Conservation (phyloP, 805 yeast genomes). For the Saccharomyces jurei region DNA sequence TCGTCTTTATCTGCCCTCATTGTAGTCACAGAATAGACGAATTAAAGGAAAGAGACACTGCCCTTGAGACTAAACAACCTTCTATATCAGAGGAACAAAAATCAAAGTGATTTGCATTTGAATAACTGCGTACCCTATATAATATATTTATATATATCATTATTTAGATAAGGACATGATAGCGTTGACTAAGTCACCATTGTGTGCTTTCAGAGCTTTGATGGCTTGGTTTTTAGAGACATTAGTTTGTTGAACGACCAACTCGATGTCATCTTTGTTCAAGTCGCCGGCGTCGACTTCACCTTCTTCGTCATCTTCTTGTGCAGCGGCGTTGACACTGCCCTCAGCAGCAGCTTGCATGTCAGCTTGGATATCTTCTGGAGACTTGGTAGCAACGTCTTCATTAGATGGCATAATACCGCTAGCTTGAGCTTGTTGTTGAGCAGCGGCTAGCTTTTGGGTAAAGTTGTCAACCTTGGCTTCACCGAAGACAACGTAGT, state of each 20-base stretch:
- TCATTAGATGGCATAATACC: conserved; percentile 37
- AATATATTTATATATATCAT: conserved; percentile 3
- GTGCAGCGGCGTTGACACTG: conserved; percentile 29
- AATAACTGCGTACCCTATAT: not conserved
- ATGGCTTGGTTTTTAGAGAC: conserved; percentile 85
- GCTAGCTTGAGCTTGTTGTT: conserved; percentile 48
- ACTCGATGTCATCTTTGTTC: conserved; percentile 70
- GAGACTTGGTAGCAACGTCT: conserved; percentile 51
- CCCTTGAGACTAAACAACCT: not conserved
- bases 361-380: conserved; percentile 77
- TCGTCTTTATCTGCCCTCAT: conserved; percentile 22
- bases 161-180: conserved; percentile 65
- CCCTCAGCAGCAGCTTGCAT: conserved; percentile 58
- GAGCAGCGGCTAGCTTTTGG: conserved; percentile 79
- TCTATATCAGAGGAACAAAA: not conserved
- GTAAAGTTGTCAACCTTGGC: conserved; percentile 92
- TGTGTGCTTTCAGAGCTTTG: conserved; percentile 79
- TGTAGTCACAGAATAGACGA: conserved; percentile 17
- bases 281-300: conserved; percentile 83
- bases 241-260: conserved; percentile 86
- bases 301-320: conserved; percentile 55
- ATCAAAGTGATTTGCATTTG: not conserved
- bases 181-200: conserved; percentile 93
- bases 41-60: conserved; percentile 1
- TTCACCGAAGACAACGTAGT: conserved; percentile 95